Conservation (phyloP, 345 rosid species). For the Noccaea caerulescens region DNA sequence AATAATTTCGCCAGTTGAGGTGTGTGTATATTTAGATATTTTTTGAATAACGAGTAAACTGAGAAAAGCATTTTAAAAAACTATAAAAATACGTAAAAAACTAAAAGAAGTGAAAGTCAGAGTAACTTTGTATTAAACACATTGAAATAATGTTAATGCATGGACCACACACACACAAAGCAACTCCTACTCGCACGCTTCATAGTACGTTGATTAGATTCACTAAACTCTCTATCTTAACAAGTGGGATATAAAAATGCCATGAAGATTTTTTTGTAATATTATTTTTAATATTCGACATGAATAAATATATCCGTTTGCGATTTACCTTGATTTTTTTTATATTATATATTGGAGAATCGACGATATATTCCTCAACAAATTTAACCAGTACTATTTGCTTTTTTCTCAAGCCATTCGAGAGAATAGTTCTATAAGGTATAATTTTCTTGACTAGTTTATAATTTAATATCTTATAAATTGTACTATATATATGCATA, state of each 20-base stretch:
- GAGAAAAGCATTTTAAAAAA: too few species aligned
- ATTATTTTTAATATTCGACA: conserved; percentile 18
- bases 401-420: conserved; percentile 19
- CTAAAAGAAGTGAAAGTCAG: conserved; percentile 17
- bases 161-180: conserved; percentile 31
- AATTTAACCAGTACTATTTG: conserved; percentile 11
- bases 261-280: neutral
- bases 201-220: conserved; percentile 22
- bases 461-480: conserved; percentile 9
- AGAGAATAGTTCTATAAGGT: conserved; percentile 25
- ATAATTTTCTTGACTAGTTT: conserved; percentile 20
- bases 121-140: conserved; percentile 12
- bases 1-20: too few species aligned
- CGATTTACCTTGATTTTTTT: neutral
- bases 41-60: too few species aligned
- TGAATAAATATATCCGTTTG: conserved; percentile 16
- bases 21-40: too few species aligned
- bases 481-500: conserved; percentile 2
- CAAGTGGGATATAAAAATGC: conserved; percentile 22
- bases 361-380: conserved; percentile 18
- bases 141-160: conserved; percentile 9
- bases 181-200: conserved; percentile 22
- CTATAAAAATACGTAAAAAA: too few species aligned
- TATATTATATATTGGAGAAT: conserved; percentile 28
- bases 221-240: conserved; percentile 14